Evolutionary conservation across 176 grass and related monocot species (phyloP).

Genomic region (Oryza coarctata): DNA sequence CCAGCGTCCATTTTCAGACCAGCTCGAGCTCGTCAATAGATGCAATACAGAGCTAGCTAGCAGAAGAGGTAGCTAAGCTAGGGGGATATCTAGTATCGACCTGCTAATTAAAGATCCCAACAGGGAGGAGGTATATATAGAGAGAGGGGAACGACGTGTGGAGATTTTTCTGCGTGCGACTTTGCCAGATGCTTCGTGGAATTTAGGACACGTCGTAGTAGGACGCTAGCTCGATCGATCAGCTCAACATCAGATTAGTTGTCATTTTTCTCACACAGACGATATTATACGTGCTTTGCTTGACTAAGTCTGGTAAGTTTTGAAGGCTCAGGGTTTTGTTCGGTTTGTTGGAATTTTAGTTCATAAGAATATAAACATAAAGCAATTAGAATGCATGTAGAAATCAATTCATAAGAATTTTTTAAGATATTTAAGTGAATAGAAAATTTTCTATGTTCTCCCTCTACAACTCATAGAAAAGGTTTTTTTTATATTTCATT

Average conservation of each 20-base stretch:
- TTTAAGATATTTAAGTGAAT: no score
- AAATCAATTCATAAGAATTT: no score
- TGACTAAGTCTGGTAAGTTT: slow-evolving; percentile 48
- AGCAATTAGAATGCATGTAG: no score
- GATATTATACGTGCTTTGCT: slow-evolving; percentile 17
- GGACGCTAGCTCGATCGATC: neutral
- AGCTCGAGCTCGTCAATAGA: neutral
- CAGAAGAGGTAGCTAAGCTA: neutral
- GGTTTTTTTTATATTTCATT: no score
- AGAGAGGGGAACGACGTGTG: neutral
- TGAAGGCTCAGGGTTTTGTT: slow-evolving; percentile 10
- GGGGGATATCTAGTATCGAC: neutral
- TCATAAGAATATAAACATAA: no score
- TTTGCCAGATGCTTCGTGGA: slow-evolving; percentile 14
- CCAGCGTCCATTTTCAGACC: slow-evolving; percentile 42
- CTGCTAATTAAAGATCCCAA: slow-evolving; percentile 10
- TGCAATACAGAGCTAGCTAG: neutral
- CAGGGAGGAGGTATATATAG: slow-evolving; percentile 16
- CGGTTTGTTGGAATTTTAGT: no score
- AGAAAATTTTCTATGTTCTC: no score
- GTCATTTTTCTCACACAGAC: neutral
- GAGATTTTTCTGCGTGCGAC: slow-evolving; percentile 14
- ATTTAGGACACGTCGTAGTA: neutral
- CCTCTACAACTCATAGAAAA: no score
- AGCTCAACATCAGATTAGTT: slow-evolving; percentile 19